These are phyloP conservation scores for Phaffia rhodozyma DNA, from an alignment of 1,284 basidiomycete genomes.

Conservation along the genomic window DNA sequence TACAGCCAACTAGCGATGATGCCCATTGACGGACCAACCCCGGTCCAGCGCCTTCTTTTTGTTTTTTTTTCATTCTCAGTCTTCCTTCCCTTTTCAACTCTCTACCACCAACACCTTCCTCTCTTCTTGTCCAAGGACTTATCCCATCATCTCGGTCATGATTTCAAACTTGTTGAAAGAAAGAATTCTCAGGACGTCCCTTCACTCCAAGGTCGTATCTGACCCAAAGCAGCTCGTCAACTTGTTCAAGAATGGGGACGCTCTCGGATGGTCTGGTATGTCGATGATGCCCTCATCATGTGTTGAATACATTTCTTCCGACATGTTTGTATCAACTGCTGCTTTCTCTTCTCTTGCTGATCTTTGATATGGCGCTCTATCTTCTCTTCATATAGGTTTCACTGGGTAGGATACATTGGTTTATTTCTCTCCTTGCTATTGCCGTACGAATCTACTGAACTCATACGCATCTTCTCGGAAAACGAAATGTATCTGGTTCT, in stretches of 20 bases:
- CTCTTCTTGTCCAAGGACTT: too few relatives aligned
- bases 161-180: slow-evolving; percentile 14
- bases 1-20: too few relatives aligned
- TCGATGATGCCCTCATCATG: background rate
- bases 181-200: slow-evolving; percentile 19
- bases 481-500: background rate
- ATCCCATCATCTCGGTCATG: background rate
- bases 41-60: too few relatives aligned
- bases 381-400: background rate
- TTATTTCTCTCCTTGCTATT: background rate
- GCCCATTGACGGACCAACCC: too few relatives aligned
- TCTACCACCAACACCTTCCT: too few relatives aligned
- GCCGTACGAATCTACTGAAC: background rate
- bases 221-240: slow-evolving; percentile 37
- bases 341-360: slow-evolving; percentile 42
- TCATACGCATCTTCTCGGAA: background rate
- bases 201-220: slow-evolving; percentile 31
- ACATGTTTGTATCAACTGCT: slow-evolving; percentile 19
- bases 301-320: slow-evolving; percentile 33
- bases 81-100: too few relatives aligned
- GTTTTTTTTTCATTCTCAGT: too few relatives aligned
- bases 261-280: background rate
- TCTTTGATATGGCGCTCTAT: background rate
- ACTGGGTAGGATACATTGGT: background rate
- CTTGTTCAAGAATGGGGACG: slow-evolving; percentile 38